Percentiles rank a stretch among this genome's conserved stretches.
These are phyloP conservation scores for Geranium incanum DNA, from an alignment of 441 rosid species.

Conservation along the genomic window DNA sequence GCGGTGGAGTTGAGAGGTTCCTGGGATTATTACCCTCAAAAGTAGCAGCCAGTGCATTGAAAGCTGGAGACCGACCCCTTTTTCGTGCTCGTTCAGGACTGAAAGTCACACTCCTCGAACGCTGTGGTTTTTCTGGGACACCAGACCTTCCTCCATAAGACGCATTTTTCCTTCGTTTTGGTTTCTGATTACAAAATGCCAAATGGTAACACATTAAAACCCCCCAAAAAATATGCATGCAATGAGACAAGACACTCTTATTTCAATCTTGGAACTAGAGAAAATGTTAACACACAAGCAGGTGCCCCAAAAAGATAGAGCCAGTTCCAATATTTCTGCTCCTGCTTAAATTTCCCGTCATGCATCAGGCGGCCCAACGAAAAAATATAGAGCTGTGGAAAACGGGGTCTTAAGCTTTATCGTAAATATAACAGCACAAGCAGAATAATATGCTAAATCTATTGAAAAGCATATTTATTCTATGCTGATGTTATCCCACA, in stretches of 20 bases:
- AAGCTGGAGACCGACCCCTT: conserved; percentile 98
- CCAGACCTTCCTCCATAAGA: conserved; percentile 78
- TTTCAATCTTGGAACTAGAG: background rate
- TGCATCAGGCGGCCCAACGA: no score
- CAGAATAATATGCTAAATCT: no score
- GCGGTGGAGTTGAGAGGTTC: conserved; percentile 98
- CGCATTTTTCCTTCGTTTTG: conserved; percentile 69
- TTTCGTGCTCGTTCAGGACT: conserved; percentile 91
- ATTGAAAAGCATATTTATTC: no score
- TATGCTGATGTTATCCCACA: no score
- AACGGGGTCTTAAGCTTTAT: no score
- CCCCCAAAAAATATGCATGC: background rate
- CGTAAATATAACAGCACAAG: no score
- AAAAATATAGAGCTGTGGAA: no score
- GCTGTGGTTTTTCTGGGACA: conserved; percentile 84
- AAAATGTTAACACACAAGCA: background rate
- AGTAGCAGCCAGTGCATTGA: conserved; percentile 88
- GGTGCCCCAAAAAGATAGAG: background rate
- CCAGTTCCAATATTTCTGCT: background rate
- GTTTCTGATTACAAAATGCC: conserved; percentile 51
- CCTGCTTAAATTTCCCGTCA: background rate
- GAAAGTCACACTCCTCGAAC: conserved; percentile 92
- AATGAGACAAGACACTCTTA: background rate
- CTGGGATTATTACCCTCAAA: conserved; percentile 74
- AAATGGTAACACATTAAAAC: background rate